Evolutionary conservation across 2,329 filamentous ascomycete species (phyloP).

Genomic region (Dendryphion nanum): DNA sequence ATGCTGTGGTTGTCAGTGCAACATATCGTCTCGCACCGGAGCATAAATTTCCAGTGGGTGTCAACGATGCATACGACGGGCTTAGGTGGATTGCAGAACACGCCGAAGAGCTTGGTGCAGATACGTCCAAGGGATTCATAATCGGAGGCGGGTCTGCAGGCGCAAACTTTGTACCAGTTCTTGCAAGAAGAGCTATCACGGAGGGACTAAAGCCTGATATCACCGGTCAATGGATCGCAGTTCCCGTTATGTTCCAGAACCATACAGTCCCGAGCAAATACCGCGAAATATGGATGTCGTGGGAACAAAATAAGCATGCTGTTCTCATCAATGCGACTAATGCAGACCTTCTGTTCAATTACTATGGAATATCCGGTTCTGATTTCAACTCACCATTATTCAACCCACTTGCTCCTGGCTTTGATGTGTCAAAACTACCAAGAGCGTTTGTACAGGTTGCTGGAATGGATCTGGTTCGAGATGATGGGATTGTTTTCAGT

Average conservation of each 20-base stretch:
- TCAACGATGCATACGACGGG: constrained; percentile 51
- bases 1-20: constrained; percentile 48
- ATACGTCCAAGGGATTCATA: constrained; percentile 35
- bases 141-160: constrained; percentile 50
- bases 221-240: background rate
- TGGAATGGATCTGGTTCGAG: constrained; percentile 49
- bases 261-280: constrained; percentile 6
- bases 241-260: background rate
- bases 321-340: constrained; percentile 4
- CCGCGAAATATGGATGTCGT: constrained; percentile 2
- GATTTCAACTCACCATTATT: constrained; percentile 6
- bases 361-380: background rate
- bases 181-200: constrained; percentile 14
- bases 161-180: constrained; percentile 25
- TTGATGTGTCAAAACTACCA: constrained; percentile 5
- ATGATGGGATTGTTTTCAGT: constrained; percentile 55
- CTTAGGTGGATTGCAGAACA: constrained; percentile 38
- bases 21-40: constrained; percentile 55
- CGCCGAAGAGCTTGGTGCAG: constrained; percentile 10
- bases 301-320: constrained; percentile 8
- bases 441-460: constrained; percentile 38
- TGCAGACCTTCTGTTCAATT: constrained; percentile 1
- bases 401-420: constrained; percentile 4
- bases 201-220: background rate
- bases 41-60: constrained; percentile 47